A percentile compares a stretch with the other conserved stretches of the same genome.
Conservation (phyloP, 805 yeast species). For the Saturnispora silvae region DNA sequence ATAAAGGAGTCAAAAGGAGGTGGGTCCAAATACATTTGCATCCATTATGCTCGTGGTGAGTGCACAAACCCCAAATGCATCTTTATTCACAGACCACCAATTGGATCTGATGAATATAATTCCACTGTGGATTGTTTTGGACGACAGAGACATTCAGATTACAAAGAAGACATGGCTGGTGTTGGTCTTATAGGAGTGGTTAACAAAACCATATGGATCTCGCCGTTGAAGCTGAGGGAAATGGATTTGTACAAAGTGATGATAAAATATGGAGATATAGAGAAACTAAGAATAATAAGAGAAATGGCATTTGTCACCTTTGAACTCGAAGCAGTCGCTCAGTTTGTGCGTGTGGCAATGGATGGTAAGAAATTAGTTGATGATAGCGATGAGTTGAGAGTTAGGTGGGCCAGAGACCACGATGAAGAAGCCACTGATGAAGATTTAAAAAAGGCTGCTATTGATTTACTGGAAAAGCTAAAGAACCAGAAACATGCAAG, state of each 20-base stretch:
- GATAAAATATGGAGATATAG: conserved; percentile 66
- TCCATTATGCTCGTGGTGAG: conserved; percentile 83
- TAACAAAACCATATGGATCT: conserved; percentile 73
- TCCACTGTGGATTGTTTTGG: conserved; percentile 85
- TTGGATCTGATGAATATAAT: conserved; percentile 42
- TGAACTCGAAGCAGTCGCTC: conserved; percentile 62
- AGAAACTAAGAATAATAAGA: conserved; percentile 49
- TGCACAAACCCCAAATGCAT: conserved; percentile 65
- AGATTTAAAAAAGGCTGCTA: conserved; percentile 43
- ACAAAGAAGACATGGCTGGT: conserved; percentile 91
- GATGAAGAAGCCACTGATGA: conserved; percentile 34
- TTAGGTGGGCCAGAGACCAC: conserved; percentile 78
- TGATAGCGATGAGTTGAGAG: conserved; percentile 52
- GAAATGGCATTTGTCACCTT: conserved; percentile 72
- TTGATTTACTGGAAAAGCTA: conserved; percentile 28
- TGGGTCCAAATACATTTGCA: conserved; percentile 43
- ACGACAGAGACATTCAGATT: conserved; percentile 70
- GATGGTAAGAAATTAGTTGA: conserved; percentile 21
- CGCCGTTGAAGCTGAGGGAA: conserved; percentile 21
- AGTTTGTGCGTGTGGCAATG: conserved; percentile 95
- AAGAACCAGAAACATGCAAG: conserved; percentile 17
- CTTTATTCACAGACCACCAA: conserved; percentile 71
- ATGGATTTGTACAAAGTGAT: background rate
- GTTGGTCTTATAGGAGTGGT: conserved; percentile 65
- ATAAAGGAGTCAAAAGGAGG: too few relatives aligned